Evolutionary conservation across 2,329 filamentous ascomycete genomes (phyloP).

Genomic region (Dactylellina leptospora): DNA sequence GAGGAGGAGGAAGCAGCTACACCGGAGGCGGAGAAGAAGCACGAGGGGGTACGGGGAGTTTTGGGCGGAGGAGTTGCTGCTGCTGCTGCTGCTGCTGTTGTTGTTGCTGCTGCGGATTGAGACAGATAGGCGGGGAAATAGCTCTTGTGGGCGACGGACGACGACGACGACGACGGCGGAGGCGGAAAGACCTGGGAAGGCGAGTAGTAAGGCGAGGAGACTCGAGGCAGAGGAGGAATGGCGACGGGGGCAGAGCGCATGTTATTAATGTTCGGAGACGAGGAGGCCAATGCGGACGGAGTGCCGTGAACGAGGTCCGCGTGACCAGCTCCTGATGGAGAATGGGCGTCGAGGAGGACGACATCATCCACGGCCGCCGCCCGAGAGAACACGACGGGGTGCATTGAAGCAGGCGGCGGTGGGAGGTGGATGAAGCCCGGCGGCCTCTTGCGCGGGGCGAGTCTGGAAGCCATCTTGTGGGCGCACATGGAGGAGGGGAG

Average conservation of each 20-base stretch:
- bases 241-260: slow-evolving; percentile 7
- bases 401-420: slow-evolving; percentile 17
- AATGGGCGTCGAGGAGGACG: too few relatives aligned
- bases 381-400: too few relatives aligned
- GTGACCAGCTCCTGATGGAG: slow-evolving; percentile 10
- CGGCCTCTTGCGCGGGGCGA: slow-evolving; percentile 26
- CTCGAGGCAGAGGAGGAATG: slow-evolving; percentile 22
- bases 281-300: slow-evolving; percentile 3
- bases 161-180: too few relatives aligned
- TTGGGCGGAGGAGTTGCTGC: neutral
- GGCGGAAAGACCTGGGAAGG: slow-evolving; percentile 45
- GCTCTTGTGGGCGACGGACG: slow-evolving; percentile 27
- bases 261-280: neutral
- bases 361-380: too few relatives aligned
- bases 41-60: slow-evolving; percentile 25
- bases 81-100: slow-evolving; percentile 6
- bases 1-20: neutral
- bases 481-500: too few relatives aligned
- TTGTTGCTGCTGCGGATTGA: neutral
- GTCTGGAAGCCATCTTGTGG: slow-evolving; percentile 23
- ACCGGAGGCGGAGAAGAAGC: slow-evolving; percentile 7
- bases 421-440: slow-evolving; percentile 48
- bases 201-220: slow-evolving; percentile 39
- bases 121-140: slow-evolving; percentile 44
- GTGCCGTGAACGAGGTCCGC: slow-evolving; percentile 1